Conservation (phyloP, 441 rosid genomes). For the Adansonia gregorii region DNA sequence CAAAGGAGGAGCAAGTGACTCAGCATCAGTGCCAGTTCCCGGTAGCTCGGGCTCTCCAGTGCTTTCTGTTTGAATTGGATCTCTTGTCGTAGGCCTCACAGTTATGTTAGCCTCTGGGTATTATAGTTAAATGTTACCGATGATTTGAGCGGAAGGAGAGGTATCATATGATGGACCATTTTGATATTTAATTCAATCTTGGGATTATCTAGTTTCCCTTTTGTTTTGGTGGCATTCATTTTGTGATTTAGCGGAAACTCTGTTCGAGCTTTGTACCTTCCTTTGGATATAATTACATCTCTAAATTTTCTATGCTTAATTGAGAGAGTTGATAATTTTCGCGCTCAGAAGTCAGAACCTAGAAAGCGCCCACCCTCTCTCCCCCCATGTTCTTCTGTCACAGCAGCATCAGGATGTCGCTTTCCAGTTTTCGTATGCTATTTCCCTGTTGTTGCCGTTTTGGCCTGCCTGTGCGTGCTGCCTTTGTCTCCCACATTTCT, state of each 20-base stretch:
- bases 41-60: slow-evolving; percentile 34
- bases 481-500: neutral
- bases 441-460: no score
- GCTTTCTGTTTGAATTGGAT: slow-evolving; percentile 28
- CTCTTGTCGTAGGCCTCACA: slow-evolving; percentile 31
- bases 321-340: neutral
- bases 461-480: no score
- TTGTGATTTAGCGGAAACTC: slow-evolving; percentile 17
- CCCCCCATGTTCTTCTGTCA: no score
- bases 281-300: neutral
- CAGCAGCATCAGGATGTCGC: no score
- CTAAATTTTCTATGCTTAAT: neutral
- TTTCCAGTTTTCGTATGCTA: no score
- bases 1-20: slow-evolving; percentile 22
- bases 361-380: no score
- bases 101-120: slow-evolving; percentile 29
- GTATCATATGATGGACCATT: slow-evolving; percentile 12
- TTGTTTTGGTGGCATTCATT: slow-evolving; percentile 23
- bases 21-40: slow-evolving; percentile 46
- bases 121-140: slow-evolving; percentile 6
- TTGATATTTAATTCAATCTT: slow-evolving; percentile 9
- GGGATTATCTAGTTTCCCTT: slow-evolving; percentile 1
- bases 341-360: no score
- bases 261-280: neutral
- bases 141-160: slow-evolving; percentile 2